Conservation (phyloP, 176 grass and related monocot species). For the Hyparrhenia diplandra region DNA sequence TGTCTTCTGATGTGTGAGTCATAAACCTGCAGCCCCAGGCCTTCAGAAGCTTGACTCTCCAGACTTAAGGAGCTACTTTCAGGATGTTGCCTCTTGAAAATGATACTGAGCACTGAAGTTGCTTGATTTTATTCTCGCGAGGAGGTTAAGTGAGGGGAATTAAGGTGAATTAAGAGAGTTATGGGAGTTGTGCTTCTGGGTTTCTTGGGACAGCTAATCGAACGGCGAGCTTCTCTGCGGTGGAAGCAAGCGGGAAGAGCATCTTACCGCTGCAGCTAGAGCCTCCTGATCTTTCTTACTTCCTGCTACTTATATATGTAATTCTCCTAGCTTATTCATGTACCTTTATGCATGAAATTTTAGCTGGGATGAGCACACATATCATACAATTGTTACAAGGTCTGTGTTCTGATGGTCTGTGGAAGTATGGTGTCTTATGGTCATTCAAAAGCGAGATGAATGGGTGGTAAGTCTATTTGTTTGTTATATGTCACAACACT, state of each 20-base stretch:
- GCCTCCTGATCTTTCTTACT: constrained; percentile 12
- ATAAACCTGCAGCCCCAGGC: constrained; percentile 5
- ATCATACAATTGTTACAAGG: constrained; percentile 36
- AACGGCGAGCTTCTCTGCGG: constrained; percentile 59
- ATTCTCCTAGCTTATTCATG: neutral
- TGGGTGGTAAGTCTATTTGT: constrained; percentile 44
- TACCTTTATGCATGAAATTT: constrained; percentile 23
- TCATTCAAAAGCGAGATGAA: constrained; percentile 29
- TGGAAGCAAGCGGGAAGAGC: constrained; percentile 67
- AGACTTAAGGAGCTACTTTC: neutral
- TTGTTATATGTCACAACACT: constrained; percentile 6
- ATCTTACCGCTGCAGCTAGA: constrained; percentile 71
- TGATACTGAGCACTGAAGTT: constrained; percentile 8
- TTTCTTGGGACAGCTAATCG: constrained; percentile 53
- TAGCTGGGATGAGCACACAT: neutral
- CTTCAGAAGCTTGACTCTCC: neutral
- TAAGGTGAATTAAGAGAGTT: constrained; percentile 14
- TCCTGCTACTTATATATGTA: neutral
- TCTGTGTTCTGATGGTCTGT: constrained; percentile 53
- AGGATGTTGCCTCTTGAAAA: constrained; percentile 51
- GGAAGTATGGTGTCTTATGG: constrained; percentile 77
- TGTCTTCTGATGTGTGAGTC: neutral
- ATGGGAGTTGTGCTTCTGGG: constrained; percentile 59
- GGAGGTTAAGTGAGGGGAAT: neutral
- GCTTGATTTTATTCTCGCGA: constrained; percentile 20